Evolutionary conservation across 2,329 filamentous ascomycete species (phyloP).

Genomic region (Fusarium palustre): DNA sequence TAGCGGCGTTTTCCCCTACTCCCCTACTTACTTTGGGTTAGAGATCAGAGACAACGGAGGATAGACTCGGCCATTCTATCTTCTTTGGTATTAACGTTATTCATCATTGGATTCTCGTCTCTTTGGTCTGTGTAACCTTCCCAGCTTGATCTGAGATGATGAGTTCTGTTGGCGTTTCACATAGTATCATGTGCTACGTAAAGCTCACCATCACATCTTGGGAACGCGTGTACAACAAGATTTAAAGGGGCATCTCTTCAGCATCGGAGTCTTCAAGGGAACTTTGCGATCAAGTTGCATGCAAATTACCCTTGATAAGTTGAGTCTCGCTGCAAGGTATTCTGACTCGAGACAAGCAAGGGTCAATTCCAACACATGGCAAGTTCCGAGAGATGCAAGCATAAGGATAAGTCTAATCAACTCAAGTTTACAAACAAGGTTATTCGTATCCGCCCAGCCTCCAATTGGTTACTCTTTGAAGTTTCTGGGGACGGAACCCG

Average conservation of each 20-base stretch:
- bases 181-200: background rate
- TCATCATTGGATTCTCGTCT: background rate
- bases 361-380: background rate
- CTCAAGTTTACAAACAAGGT: slow-evolving; percentile 4
- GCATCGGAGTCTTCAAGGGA: background rate
- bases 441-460: background rate
- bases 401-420: slow-evolving; percentile 16
- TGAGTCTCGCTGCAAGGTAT: background rate
- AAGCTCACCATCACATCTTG: background rate
- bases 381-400: slow-evolving; percentile 2
- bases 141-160: background rate
- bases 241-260: background rate
- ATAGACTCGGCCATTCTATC: background rate
- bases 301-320: background rate
- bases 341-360: background rate
- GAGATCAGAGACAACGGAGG: background rate
- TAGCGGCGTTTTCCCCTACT: slow-evolving; percentile 9
- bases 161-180: slow-evolving; percentile 2
- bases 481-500: background rate
- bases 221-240: background rate
- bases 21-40: background rate
- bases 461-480: background rate
- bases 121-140: background rate
- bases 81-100: background rate
- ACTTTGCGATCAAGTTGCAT: background rate